These are phyloP conservation scores for Penicillium arizonense DNA, from an alignment of 495 filamentous ascomycete genomes.

Conservation along the genomic window DNA sequence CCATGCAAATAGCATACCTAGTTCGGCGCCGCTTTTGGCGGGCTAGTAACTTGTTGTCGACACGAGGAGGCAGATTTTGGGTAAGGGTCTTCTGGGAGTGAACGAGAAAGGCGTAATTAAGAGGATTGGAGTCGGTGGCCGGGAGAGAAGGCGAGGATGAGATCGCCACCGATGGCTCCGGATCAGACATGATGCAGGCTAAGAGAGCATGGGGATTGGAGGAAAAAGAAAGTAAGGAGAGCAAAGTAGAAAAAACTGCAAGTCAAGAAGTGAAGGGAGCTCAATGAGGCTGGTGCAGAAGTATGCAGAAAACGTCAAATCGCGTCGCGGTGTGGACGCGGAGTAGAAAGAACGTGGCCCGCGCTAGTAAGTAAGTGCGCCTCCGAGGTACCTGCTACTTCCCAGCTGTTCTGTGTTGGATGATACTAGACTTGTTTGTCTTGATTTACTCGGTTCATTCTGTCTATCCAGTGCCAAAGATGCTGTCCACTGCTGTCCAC, in stretches of 20 bases:
- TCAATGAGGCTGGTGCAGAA: constrained; percentile 20
- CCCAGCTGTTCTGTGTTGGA: not conserved
- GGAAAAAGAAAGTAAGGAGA: constrained; percentile 5
- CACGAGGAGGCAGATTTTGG: constrained; percentile 58
- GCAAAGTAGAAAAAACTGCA: constrained; percentile 10
- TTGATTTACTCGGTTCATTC: no score
- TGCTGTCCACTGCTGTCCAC: no score
- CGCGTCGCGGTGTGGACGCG: constrained; percentile 48
- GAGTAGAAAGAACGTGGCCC: constrained; percentile 33
- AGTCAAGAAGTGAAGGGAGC: constrained; percentile 11
- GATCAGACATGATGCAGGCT: constrained; percentile 35
- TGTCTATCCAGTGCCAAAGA: no score
- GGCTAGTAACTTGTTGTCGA: constrained; percentile 66
- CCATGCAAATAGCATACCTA: constrained; percentile 36
- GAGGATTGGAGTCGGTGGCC: constrained; percentile 35
- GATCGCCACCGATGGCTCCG: constrained; percentile 31
- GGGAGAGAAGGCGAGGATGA: constrained; percentile 40
- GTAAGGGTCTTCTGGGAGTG: constrained; percentile 67
- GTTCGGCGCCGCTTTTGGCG: constrained; percentile 70
- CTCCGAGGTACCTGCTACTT: constrained; percentile 19
- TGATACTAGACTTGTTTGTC: not conserved
- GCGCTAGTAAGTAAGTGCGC: constrained; percentile 25
- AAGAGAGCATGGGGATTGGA: constrained; percentile 18
- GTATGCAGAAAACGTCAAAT: constrained; percentile 27
- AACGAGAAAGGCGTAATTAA: constrained; percentile 63